A percentile compares a stretch with the other conserved stretches of the same genome.
These are phyloP conservation scores for Suillus hirtellus DNA, from an alignment of 768 basidiomycete species.

Conservation along the genomic window DNA sequence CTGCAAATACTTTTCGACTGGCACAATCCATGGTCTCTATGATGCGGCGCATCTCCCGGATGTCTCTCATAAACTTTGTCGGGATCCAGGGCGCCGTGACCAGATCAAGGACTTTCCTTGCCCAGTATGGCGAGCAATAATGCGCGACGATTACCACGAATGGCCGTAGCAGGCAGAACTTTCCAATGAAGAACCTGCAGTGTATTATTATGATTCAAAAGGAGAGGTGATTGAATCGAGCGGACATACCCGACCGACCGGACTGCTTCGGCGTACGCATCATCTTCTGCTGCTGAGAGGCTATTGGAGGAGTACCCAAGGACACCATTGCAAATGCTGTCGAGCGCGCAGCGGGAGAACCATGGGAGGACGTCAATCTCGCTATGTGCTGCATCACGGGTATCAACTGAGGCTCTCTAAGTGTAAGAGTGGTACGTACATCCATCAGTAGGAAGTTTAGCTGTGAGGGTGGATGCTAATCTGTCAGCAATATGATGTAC, in stretches of 20 bases:
- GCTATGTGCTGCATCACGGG: neutral
- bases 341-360: slow-evolving; percentile 45
- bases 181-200: slow-evolving; percentile 25
- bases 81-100: neutral
- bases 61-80: slow-evolving; percentile 21
- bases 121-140: slow-evolving; percentile 29
- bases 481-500: slow-evolving; percentile 34
- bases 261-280: slow-evolving; percentile 23
- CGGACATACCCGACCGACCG: slow-evolving; percentile 29
- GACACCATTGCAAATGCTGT: slow-evolving; percentile 50
- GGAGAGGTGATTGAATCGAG: too few species aligned
- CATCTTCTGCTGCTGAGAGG: slow-evolving; percentile 14
- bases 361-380: slow-evolving; percentile 34
- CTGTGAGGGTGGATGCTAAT: slow-evolving; percentile 20
- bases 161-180: slow-evolving; percentile 29
- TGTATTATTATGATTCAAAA: neutral
- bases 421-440: slow-evolving; percentile 24
- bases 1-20: slow-evolving; percentile 39
- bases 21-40: slow-evolving; percentile 48
- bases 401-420: neutral
- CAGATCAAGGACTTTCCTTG: slow-evolving; percentile 30
- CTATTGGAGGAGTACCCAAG: slow-evolving; percentile 41
- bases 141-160: slow-evolving; percentile 31
- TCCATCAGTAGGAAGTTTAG: slow-evolving; percentile 21
- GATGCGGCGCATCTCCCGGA: slow-evolving; percentile 46